These are phyloP conservation scores for Eucalyptus pauciflora DNA, from an alignment of 345 rosid species.

Conservation along the genomic window DNA sequence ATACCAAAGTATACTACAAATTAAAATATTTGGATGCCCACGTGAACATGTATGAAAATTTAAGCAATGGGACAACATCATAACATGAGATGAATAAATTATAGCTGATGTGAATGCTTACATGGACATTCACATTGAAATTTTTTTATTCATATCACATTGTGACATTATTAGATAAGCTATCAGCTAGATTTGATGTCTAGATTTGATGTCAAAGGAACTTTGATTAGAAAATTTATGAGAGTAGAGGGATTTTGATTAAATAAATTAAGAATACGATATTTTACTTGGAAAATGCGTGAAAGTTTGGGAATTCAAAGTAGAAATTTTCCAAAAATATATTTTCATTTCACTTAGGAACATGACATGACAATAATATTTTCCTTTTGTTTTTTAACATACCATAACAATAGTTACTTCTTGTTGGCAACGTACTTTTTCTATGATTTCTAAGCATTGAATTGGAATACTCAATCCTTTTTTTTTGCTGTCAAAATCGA, in stretches of 20 bases:
- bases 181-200: rapidly evolving
- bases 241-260: neutral
- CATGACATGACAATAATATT: neutral
- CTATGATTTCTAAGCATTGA: neutral
- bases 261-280: neutral
- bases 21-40: neutral
- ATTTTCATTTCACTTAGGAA: neutral
- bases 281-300: neutral
- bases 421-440: neutral
- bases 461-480: neutral
- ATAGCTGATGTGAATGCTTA: neutral
- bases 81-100: neutral
- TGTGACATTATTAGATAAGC: rapidly evolving
- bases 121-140: rapidly evolving
- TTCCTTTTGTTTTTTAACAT: neutral
- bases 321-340: neutral
- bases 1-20: neutral
- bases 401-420: neutral
- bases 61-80: neutral
- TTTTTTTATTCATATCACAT: neutral
- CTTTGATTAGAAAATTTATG: neutral
- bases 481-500: neutral
- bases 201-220: neutral
- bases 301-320: neutral
- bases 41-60: neutral